phyloP scores from a whole-genome alignment of 2,329 filamentous ascomycete species.

The Grosmannia serpens region DNA sequence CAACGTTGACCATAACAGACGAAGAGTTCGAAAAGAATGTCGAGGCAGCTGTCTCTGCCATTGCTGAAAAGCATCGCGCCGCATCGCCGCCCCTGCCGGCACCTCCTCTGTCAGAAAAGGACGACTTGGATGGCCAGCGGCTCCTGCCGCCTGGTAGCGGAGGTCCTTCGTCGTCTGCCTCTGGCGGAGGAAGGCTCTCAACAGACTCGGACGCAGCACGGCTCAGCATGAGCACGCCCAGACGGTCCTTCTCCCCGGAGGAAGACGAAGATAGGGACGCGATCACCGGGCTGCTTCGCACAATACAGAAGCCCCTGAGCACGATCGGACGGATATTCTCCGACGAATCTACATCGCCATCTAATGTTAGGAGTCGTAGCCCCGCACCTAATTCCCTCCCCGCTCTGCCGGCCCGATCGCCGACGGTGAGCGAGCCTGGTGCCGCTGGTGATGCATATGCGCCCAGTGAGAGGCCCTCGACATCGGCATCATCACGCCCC shows the following conservation, averaged over 20 bases:
- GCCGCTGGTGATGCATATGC: neutral
- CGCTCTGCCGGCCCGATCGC: neutral
- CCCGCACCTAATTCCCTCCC: conserved; percentile 18
- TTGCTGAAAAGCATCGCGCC: conserved; percentile 74
- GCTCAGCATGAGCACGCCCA: conserved; percentile 28
- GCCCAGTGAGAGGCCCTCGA: conserved; percentile 17
- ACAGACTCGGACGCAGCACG: conserved; percentile 25
- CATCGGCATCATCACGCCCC: conserved; percentile 20
- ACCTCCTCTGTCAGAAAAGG: conserved; percentile 35
- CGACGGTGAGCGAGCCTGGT: neutral
- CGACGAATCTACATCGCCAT: conserved; percentile 39
- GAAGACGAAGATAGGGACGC: conserved; percentile 49
- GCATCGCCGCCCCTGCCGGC: conserved; percentile 32
- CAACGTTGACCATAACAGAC: conserved; percentile 82
- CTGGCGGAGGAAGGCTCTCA: conserved; percentile 22
- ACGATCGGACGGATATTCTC: conserved; percentile 94
- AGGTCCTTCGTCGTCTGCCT: conserved; percentile 33
- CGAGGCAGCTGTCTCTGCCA: conserved; percentile 90
- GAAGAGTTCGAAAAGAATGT: conserved; percentile 94
- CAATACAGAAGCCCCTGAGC: conserved; percentile 81
- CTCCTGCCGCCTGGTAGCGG: conserved; percentile 19
- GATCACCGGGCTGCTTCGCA: conserved; percentile 73
- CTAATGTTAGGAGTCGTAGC: conserved; percentile 22
- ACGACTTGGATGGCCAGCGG: conserved; percentile 9
- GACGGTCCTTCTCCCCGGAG: conserved; percentile 19